Percentiles rank a stretch among this genome's conserved stretches.
Conservation (phyloP, 1,139 yeast genomes). For the Candida freyschussii region DNA sequence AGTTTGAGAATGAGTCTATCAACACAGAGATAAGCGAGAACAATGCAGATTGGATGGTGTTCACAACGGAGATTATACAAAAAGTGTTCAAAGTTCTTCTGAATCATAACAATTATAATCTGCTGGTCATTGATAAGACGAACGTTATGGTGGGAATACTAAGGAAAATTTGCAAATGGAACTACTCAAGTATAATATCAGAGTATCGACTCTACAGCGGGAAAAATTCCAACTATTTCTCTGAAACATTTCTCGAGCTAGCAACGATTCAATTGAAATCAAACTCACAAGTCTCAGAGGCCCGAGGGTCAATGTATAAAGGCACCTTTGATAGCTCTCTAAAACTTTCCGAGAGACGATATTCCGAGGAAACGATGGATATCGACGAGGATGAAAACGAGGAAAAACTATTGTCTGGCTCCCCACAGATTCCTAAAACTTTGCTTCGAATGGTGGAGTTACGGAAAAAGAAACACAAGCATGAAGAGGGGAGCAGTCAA, state of each 20-base stretch:
- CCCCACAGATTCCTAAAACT: constrained; percentile 65
- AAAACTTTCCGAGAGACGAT: constrained; percentile 3
- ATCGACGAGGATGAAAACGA: constrained; percentile 36
- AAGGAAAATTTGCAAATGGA: constrained; percentile 85
- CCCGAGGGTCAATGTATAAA: not conserved
- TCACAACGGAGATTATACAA: constrained; percentile 52
- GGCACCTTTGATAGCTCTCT: not conserved
- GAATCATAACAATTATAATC: constrained; percentile 60
- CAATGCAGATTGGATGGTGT: constrained; percentile 53
- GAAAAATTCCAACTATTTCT: constrained; percentile 67
- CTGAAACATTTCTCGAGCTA: constrained; percentile 78
- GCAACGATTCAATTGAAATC: constrained; percentile 47
- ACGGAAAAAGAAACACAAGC: constrained; percentile 37
- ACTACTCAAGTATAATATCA: constrained; percentile 72
- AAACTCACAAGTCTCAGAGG: constrained; percentile 1
- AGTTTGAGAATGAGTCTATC: constrained; percentile 25
- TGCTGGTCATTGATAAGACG: constrained; percentile 73
- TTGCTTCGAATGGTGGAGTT: constrained; percentile 51
- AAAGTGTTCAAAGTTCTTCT: constrained; percentile 57
- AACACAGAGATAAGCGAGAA: constrained; percentile 36
- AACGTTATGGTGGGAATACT: constrained; percentile 76
- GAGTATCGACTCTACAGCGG: constrained; percentile 81
- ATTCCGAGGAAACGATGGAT: constrained; percentile 9
- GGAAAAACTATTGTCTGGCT: constrained; percentile 51
- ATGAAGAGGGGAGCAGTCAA: not conserved